Evolutionary conservation across 1,139 yeast species (phyloP).

Genomic region (Diutina rugosa): DNA sequence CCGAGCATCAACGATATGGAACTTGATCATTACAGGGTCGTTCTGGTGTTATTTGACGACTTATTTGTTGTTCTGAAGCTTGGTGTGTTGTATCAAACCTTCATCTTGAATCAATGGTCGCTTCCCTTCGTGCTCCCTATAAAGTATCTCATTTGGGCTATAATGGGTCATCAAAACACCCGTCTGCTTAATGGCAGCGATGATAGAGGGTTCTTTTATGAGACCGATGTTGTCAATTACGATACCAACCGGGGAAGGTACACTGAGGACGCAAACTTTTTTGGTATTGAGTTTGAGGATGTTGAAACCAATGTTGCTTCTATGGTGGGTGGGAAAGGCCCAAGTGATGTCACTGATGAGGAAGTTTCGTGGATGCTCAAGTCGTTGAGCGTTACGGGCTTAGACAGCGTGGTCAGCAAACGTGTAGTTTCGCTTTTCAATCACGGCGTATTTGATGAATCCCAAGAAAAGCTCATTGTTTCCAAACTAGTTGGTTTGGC

Average conservation of each 20-base stretch:
- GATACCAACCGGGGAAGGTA: slow-evolving; percentile 26
- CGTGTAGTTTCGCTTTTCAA: slow-evolving; percentile 44
- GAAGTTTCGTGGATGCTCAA: slow-evolving; percentile 52
- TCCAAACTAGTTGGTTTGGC: slow-evolving; percentile 47
- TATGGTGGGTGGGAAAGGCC: slow-evolving; percentile 32
- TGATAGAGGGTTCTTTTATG: slow-evolving; percentile 16
- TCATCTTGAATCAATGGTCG: slow-evolving; percentile 33
- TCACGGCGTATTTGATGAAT: slow-evolving; percentile 19
- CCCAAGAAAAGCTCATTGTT: slow-evolving; percentile 45
- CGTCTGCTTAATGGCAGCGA: slow-evolving; percentile 12
- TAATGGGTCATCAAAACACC: slow-evolving; percentile 13
- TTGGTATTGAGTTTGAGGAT: slow-evolving; percentile 31
- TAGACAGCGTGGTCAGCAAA: slow-evolving; percentile 40
- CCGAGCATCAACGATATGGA: slow-evolving; percentile 13
- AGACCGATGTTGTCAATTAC: slow-evolving; percentile 19
- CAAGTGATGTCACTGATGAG: slow-evolving; percentile 31
- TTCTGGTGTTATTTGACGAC: neutral
- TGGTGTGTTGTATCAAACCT: slow-evolving; percentile 25
- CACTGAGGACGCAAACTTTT: slow-evolving; percentile 28
- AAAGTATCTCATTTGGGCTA: slow-evolving; percentile 21
- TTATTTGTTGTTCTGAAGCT: slow-evolving; percentile 13
- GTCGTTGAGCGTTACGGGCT: slow-evolving; percentile 33
- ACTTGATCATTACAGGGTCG: slow-evolving; percentile 9
- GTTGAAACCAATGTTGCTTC: slow-evolving; percentile 45
- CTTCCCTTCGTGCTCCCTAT: slow-evolving; percentile 19